Conservation (phyloP, 2,329 filamentous ascomycete genomes). For the Clonostachys solani region DNA sequence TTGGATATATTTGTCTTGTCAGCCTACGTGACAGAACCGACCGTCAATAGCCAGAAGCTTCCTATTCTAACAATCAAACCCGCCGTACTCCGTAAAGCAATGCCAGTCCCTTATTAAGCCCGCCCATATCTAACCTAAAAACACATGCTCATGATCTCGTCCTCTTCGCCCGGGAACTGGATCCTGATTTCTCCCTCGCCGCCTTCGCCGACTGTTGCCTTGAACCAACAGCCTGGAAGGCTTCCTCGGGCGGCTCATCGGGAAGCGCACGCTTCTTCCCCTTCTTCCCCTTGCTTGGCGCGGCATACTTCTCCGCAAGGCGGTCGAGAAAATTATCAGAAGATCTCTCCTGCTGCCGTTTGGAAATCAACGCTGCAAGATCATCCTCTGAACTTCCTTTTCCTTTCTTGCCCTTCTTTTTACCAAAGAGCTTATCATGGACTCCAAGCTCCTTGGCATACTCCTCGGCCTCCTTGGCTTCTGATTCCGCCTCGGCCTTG, state of each 20-base stretch:
- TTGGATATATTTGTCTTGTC: too few relatives aligned
- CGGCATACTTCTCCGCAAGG: slow-evolving; percentile 72
- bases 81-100: too few relatives aligned
- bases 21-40: too few relatives aligned
- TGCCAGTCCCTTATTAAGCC: too few relatives aligned
- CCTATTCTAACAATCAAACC: too few relatives aligned
- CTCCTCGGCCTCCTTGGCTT: slow-evolving; percentile 70
- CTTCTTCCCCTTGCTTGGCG: slow-evolving; percentile 39
- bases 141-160: too few relatives aligned
- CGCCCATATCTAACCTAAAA: too few relatives aligned
- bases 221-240: slow-evolving; percentile 52
- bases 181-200: background rate
- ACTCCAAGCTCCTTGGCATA: slow-evolving; percentile 72
- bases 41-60: too few relatives aligned
- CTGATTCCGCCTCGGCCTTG: slow-evolving; percentile 35
- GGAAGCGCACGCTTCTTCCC: slow-evolving; percentile 52
- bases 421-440: slow-evolving; percentile 62
- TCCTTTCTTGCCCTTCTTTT: slow-evolving; percentile 34
- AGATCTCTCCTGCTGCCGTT: slow-evolving; percentile 60
- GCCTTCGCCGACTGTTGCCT: slow-evolving; percentile 15
- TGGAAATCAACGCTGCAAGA: slow-evolving; percentile 71
- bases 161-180: too few relatives aligned
- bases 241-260: slow-evolving; percentile 59
- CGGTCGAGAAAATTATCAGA: slow-evolving; percentile 61
- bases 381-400: slow-evolving; percentile 41